phyloP scores from a whole-genome alignment of 1,284 basidiomycete species.

The Cryptococcus sp. region DNA sequence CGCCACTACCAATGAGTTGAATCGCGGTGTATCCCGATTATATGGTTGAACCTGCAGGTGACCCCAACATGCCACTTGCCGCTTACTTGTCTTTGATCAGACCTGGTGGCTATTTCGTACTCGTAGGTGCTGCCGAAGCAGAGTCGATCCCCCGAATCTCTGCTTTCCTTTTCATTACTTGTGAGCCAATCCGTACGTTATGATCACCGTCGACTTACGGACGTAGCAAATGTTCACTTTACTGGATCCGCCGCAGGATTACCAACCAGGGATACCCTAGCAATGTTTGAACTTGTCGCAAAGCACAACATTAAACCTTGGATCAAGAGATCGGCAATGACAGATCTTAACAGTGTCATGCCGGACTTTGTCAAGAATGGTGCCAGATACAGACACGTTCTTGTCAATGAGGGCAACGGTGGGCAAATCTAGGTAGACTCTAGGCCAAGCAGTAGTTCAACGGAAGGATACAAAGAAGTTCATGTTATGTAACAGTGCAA shows the following conservation, averaged over 20 bases:
- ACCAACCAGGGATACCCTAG: slow-evolving; percentile 42
- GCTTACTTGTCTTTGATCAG: slow-evolving; percentile 46
- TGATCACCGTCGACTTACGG: no score
- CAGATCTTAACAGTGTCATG: slow-evolving; percentile 50
- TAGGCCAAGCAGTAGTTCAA: no score
- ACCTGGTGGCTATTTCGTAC: slow-evolving; percentile 44
- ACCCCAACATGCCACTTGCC: slow-evolving; percentile 40
- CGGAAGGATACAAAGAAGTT: no score
- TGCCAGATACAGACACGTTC: slow-evolving; percentile 49
- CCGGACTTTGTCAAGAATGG: slow-evolving; percentile 49
- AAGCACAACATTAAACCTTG: slow-evolving; percentile 42
- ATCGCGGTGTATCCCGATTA: background rate
- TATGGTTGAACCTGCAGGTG: slow-evolving; percentile 6
- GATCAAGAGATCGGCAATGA: slow-evolving; percentile 50
- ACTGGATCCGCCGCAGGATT: slow-evolving; percentile 46
- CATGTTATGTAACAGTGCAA: no score
- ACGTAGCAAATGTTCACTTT: slow-evolving; percentile 43
- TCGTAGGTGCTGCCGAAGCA: slow-evolving; percentile 46
- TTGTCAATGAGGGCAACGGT: slow-evolving; percentile 46
- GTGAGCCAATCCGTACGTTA: no score
- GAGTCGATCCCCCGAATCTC: slow-evolving; percentile 15
- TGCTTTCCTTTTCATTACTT: slow-evolving; percentile 25
- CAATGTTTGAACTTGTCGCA: slow-evolving; percentile 46
- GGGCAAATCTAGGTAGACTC: slow-evolving; percentile 34
- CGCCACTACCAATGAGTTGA: slow-evolving; percentile 41